phyloP scores from a whole-genome alignment of 1,139 yeast genomes.

The Lodderomyces metapsilosis region DNA sequence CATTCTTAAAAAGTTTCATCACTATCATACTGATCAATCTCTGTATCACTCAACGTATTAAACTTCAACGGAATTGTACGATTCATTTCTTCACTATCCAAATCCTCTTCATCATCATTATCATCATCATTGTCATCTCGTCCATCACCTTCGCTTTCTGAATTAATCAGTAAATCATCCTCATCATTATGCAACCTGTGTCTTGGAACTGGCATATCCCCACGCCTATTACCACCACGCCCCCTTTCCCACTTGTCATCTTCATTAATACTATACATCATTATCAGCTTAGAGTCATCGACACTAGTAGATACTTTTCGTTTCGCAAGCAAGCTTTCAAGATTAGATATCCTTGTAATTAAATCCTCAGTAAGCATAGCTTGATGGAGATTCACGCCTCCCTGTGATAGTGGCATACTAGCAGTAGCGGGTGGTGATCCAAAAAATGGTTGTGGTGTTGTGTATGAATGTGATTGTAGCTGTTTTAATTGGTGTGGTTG shows the following conservation, averaged over 20 bases:
- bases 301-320: conserved; percentile 6
- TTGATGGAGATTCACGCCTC: neutral
- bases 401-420: no score
- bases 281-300: conserved; percentile 8
- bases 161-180: conserved; percentile 19
- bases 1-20: conserved; percentile 13
- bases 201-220: neutral
- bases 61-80: conserved; percentile 6
- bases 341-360: conserved; percentile 9
- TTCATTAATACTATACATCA: conserved; percentile 24
- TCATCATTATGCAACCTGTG: neutral
- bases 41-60: conserved; percentile 8
- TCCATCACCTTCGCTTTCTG: conserved; percentile 6
- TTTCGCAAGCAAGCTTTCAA: conserved; percentile 10
- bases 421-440: neutral
- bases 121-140: conserved; percentile 7
- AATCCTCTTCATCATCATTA: neutral
- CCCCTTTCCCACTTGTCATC: conserved; percentile 12
- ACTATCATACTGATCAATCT: conserved; percentile 15
- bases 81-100: conserved; percentile 1
- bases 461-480: neutral
- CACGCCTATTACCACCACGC: neutral
- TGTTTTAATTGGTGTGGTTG: neutral
- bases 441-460: neutral
- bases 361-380: conserved; percentile 8